Percentiles rank a stretch among this genome's conserved stretches.
phyloP scores from a whole-genome alignment of 2,329 filamentous ascomycete species.

The Arachnomyces sp. region DNA sequence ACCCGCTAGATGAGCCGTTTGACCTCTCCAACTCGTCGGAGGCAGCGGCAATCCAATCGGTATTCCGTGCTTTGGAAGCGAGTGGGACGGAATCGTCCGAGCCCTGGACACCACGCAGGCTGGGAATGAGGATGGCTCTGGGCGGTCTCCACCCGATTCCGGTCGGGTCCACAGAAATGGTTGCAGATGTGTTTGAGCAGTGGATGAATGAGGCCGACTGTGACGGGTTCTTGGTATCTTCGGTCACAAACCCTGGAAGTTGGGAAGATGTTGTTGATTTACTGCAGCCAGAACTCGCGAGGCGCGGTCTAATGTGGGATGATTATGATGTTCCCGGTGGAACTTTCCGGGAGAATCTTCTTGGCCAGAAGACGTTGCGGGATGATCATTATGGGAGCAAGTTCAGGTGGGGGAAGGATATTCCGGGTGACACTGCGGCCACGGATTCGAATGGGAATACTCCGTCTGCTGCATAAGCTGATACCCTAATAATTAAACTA shows the following conservation, averaged over 20 bases:
- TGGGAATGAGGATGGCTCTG: slow-evolving; percentile 42
- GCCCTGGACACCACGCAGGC: slow-evolving; percentile 37
- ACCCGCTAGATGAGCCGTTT: slow-evolving; percentile 53
- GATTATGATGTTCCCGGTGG: slow-evolving; percentile 28
- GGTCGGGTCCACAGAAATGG: slow-evolving; percentile 39
- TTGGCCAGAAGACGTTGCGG: slow-evolving; percentile 51
- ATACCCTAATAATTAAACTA: too few relatives aligned
- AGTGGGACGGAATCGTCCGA: slow-evolving; percentile 41
- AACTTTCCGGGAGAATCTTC: slow-evolving; percentile 55
- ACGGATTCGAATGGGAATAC: too few relatives aligned
- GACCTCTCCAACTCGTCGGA: slow-evolving; percentile 47
- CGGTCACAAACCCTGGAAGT: slow-evolving; percentile 45
- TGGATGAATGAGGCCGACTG: slow-evolving; percentile 40
- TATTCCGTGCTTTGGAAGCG: slow-evolving; percentile 44
- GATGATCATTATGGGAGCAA: slow-evolving; percentile 52
- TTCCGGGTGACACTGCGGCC: too few relatives aligned
- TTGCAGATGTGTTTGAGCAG: slow-evolving; percentile 42
- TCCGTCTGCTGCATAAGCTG: too few relatives aligned
- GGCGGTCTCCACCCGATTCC: slow-evolving; percentile 44
- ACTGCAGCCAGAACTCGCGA: slow-evolving; percentile 41
- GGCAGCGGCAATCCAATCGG: slow-evolving; percentile 44
- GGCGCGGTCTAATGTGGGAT: slow-evolving; percentile 32
- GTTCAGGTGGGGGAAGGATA: slow-evolving; percentile 43
- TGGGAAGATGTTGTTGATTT: slow-evolving; percentile 47
- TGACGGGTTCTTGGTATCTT: slow-evolving; percentile 38